phyloP scores from a whole-genome alignment of 495 filamentous ascomycete species.

The Podospora anserina region DNA sequence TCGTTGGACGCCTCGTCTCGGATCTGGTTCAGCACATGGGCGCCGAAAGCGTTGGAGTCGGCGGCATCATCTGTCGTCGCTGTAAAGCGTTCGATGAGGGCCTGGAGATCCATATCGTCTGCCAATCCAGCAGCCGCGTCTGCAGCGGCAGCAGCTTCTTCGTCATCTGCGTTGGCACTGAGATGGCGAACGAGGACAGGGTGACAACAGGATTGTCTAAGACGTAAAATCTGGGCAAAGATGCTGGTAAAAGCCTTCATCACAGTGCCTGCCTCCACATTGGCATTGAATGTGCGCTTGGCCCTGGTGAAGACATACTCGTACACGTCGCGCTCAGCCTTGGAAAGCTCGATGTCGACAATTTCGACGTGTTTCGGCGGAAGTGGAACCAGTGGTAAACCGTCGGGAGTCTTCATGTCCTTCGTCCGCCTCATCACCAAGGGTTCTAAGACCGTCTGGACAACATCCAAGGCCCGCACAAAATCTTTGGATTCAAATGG shows the following conservation, averaged over 20 bases:
- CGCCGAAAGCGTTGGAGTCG: conserved; percentile 68
- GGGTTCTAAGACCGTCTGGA: conserved; percentile 93
- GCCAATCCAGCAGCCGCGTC: conserved; percentile 76
- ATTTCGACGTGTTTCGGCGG: conserved; percentile 79
- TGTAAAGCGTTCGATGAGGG: conserved; percentile 79
- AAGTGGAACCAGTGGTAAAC: conserved; percentile 77
- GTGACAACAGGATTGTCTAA: conserved; percentile 93
- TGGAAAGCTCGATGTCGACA: conserved; percentile 78
- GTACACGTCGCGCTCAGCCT: conserved; percentile 84
- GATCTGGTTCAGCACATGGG: conserved; percentile 85
- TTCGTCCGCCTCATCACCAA: conserved; percentile 94
- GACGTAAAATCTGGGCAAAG: conserved; percentile 91
- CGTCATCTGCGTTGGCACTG: conserved; percentile 80
- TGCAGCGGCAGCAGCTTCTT: conserved; percentile 74
- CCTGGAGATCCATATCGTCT: conserved; percentile 93
- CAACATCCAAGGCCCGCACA: conserved; percentile 88
- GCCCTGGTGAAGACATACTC: conserved; percentile 80
- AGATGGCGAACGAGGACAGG: conserved; percentile 83
- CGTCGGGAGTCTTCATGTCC: conserved; percentile 94
- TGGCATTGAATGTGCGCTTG: conserved; percentile 77
- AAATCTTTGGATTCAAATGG: conserved; percentile 96
- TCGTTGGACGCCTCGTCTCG: conserved; percentile 82
- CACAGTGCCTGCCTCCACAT: conserved; percentile 85
- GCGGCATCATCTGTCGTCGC: conserved; percentile 62
- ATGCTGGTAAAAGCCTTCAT: conserved; percentile 94